Percentiles rank a stretch among this genome's conserved stretches.
Conservation (phyloP, 1,284 basidiomycete species). For the Puccinia polysora region DNA sequence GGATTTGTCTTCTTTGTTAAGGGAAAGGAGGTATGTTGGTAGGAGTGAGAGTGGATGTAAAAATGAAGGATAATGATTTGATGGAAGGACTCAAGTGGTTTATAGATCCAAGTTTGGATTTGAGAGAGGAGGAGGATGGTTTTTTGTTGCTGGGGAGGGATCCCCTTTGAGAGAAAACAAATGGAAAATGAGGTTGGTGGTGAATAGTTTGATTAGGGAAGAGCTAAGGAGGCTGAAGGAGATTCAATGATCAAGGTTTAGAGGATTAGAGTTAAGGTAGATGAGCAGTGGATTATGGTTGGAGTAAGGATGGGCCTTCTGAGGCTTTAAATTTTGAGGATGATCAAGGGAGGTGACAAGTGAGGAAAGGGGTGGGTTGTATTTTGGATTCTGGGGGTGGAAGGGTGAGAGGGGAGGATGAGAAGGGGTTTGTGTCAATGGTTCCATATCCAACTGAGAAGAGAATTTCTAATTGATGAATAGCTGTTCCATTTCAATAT, state of each 20-base stretch:
- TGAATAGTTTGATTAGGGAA: neutral
- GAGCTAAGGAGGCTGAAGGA: slow-evolving; percentile 12
- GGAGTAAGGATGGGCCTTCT: too few species aligned
- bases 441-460: too few species aligned
- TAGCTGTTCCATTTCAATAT: too few species aligned
- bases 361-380: too few species aligned
- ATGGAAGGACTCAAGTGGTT: neutral
- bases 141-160: neutral
- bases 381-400: too few species aligned
- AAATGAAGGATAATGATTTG: slow-evolving; percentile 2
- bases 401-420: too few species aligned
- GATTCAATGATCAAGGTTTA: neutral
- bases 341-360: too few species aligned
- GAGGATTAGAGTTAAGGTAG: neutral
- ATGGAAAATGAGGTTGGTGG: neutral
- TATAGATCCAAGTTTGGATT: neutral
- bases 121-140: neutral
- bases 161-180: neutral
- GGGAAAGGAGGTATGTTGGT: slow-evolving; percentile 13
- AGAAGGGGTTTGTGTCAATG: too few species aligned
- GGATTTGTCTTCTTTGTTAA: neutral
- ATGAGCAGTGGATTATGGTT: too few species aligned
- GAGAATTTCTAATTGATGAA: too few species aligned
- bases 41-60: neutral
- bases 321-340: too few species aligned